Evolutionary conservation across 352 stramenopile genomes (phyloP), one percentile per base, ranked within the genome.

Genomic region (Globisporangium cederbergense): DNA sequence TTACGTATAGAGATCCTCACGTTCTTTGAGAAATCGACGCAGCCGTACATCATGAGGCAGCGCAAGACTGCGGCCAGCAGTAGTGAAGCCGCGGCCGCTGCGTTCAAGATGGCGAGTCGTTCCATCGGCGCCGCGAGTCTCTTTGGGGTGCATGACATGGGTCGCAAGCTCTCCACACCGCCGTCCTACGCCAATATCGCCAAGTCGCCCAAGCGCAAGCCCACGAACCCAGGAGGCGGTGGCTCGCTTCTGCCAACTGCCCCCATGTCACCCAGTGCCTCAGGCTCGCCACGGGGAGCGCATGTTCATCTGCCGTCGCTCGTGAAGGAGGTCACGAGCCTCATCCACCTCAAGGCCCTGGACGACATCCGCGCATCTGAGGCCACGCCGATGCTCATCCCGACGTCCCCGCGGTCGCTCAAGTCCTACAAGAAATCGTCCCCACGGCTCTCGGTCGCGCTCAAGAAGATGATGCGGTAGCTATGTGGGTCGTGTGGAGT

Each of bases 41-140:
- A 89, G 34, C 72, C 72, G 0, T 92, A 76, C 58, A 75, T 91
- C n/a, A 25, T 88, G 32, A 80, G 78, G 8, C 77, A 86, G 20
- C 70, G 80, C 34, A 85, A 83, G 42, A 47, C 62, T 13, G 57
- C 60, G 0, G 34, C 18, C 2, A 40, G 43, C 43, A 49, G 43
- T 22, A 49, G 11, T 6, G 68, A 61, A 0, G 56, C 71, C 56
- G 58, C 65, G 34, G 67, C 69, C 10, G 65, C 55, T 0, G 62
- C 63, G 4, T 65, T 75, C 2, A 70, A 73, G 36, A 53, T 78
- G 25, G 47, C 71, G 2, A 60, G 64, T 2, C 64, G 62, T 0
- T 79, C 78, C 0, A 86, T 88, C 18, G 77, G 78, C 10, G 64
- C 73, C 8, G 81, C 66, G 2, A 74, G 72, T 40, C 64, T 79